Conservation (phyloP, 768 basidiomycete species). For the Hemileccinum rubropunctum region DNA sequence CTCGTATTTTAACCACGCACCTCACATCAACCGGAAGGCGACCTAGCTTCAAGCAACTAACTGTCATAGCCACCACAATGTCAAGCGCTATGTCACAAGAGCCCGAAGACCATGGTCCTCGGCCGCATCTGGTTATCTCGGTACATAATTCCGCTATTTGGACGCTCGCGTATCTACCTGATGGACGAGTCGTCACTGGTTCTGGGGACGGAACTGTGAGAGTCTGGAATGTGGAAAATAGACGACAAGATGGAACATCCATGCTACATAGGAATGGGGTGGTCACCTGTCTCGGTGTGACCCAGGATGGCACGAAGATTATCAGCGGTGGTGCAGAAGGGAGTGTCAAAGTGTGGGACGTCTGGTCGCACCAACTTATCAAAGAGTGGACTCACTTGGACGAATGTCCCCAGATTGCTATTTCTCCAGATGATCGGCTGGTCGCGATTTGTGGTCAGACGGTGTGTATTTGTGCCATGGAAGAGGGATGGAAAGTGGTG, state of each 20-base stretch:
- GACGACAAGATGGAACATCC: neutral
- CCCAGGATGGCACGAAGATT: neutral
- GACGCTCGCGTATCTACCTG: neutral
- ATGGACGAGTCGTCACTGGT: neutral
- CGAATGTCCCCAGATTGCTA: neutral
- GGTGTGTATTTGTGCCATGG: neutral
- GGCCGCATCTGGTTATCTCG: neutral
- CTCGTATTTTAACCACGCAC: too few species aligned
- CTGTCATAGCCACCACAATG: too few species aligned
- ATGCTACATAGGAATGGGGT: neutral
- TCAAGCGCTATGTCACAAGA: too few species aligned
- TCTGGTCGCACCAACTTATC: neutral
- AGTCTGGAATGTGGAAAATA: neutral
- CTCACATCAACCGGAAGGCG: too few species aligned
- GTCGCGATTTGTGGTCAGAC: neutral
- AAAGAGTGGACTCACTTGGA: neutral
- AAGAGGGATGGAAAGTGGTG: neutral
- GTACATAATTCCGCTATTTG: neutral
- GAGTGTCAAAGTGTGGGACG: neutral
- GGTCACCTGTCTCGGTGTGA: neutral
- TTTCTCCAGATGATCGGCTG: constrained; percentile 2
- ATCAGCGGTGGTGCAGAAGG: neutral
- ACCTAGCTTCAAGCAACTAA: too few species aligned
- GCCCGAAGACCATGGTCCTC: neutral
- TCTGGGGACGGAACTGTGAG: neutral